Conservation (phyloP, 2,329 filamentous ascomycete genomes). For the Emericellopsis cladophorae region DNA sequence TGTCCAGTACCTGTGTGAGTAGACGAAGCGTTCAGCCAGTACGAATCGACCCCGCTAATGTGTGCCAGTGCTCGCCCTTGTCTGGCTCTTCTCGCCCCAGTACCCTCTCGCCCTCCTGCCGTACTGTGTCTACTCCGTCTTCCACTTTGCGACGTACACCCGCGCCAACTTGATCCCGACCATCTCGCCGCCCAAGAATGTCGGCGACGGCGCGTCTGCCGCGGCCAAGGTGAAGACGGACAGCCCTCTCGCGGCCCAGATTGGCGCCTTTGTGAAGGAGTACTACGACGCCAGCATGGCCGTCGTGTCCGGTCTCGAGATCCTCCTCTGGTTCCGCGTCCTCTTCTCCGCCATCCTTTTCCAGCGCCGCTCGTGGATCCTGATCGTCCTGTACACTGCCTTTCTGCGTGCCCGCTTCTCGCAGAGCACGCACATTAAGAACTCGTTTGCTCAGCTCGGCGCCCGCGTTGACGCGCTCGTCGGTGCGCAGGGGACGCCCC, state of each 20-base stretch:
- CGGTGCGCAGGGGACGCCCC: conserved; percentile 77
- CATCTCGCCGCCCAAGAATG: conserved; percentile 53
- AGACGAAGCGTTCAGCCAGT: neutral
- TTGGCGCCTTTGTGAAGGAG: conserved; percentile 90
- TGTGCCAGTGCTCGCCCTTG: conserved; percentile 70
- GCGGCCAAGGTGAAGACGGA: conserved; percentile 38
- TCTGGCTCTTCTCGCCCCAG: conserved; percentile 90
- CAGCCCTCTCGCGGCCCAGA: conserved; percentile 62
- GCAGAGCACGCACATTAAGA: conserved; percentile 90
- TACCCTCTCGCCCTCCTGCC: conserved; percentile 83
- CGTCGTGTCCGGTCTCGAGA: conserved; percentile 78
- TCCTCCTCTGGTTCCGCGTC: conserved; percentile 75
- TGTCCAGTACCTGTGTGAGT: conserved; percentile 87
- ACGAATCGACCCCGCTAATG: neutral
- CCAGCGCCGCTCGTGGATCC: conserved; percentile 81
- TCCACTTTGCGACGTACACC: conserved; percentile 95
- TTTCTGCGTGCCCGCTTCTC: conserved; percentile 85
- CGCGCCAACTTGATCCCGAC: conserved; percentile 88
- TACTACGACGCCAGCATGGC: conserved; percentile 98
- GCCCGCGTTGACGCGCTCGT: conserved; percentile 70
- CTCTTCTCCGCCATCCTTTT: conserved; percentile 74
- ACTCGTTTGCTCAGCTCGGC: conserved; percentile 58
- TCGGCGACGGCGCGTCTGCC: conserved; percentile 40
- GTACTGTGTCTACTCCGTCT: conserved; percentile 93
- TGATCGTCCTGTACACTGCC: conserved; percentile 72